Conservation (phyloP, 2,329 filamentous ascomycete species). For the Westerdykella sp. region DNA sequence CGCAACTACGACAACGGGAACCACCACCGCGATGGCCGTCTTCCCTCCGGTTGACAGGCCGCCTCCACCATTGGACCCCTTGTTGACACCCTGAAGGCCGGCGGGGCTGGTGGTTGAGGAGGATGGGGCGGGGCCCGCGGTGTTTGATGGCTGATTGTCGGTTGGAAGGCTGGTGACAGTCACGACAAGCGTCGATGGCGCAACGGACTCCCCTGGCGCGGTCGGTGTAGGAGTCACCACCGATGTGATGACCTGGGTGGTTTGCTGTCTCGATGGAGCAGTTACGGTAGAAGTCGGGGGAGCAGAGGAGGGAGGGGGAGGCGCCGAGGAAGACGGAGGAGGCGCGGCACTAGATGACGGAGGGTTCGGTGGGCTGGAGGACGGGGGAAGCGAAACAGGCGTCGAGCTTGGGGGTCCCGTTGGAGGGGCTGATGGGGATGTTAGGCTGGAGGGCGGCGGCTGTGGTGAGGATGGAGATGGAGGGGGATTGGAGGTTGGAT, state of each 20-base stretch:
- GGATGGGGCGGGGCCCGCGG: constrained; percentile 7
- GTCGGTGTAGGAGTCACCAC: constrained; percentile 18
- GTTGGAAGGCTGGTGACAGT: constrained; percentile 4
- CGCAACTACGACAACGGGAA: constrained; percentile 84
- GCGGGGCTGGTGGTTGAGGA: constrained; percentile 6
- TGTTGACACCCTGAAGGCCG: constrained; percentile 9
- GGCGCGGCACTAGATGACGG: constrained; percentile 5
- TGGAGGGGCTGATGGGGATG: constrained; percentile 6
- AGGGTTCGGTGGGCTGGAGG: constrained; percentile 24
- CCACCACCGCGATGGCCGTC: constrained; percentile 88
- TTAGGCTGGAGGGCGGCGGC: constrained; percentile 1
- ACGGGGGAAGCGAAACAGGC: constrained; percentile 1
- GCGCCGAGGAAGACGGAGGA: constrained; percentile 6
- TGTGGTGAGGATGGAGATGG: not conserved
- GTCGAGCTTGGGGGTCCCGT: constrained; percentile 7
- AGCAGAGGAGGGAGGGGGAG: constrained; percentile 6
- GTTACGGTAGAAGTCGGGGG: constrained; percentile 17
- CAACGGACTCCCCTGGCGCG: constrained; percentile 11
- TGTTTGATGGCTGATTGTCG: constrained; percentile 1
- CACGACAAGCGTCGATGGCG: constrained; percentile 8
- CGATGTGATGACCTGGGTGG: constrained; percentile 15
- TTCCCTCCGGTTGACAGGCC: constrained; percentile 59
- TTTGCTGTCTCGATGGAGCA: constrained; percentile 17
- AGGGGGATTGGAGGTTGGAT: not conserved
- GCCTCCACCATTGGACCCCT: constrained; percentile 12